Conservation (phyloP, 306 rosid genomes). For the Ormosia emarginata region DNA sequence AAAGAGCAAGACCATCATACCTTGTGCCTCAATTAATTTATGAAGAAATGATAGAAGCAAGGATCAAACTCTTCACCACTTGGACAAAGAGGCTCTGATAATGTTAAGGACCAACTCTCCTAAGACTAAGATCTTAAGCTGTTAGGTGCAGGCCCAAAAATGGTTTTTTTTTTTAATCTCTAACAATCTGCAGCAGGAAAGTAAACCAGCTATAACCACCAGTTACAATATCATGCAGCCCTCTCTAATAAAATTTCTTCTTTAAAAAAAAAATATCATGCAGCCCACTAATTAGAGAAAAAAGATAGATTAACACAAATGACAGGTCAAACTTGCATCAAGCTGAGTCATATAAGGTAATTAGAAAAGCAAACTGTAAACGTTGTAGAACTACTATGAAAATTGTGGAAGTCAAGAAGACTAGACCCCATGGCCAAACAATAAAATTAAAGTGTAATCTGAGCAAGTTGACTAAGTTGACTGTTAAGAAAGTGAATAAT, state of each 20-base stretch:
- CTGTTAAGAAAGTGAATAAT: neutral
- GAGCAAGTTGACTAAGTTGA: neutral
- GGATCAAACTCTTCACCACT: neutral
- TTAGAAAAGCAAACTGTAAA: neutral
- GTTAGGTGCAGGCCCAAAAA: neutral
- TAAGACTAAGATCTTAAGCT: neutral
- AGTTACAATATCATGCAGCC: neutral
- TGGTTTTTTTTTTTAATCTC: neutral
- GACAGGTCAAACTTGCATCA: neutral
- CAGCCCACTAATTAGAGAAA: neutral
- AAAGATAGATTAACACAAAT: neutral
- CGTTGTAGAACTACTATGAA: neutral
- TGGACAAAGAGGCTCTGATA: neutral
- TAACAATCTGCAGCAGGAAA: neutral
- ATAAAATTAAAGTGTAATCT: neutral
- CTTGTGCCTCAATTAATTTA: neutral
- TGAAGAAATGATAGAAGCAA: neutral
- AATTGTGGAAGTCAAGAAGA: neutral
- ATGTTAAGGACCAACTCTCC: neutral
- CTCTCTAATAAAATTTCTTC: neutral
- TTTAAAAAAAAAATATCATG: neutral
- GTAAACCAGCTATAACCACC: neutral
- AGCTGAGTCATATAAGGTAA: neutral
- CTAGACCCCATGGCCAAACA: neutral
- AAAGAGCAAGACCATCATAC: neutral